Evolutionary conservation across 2,329 filamentous ascomycete species (phyloP).

Genomic region (Esteya vermicola): DNA sequence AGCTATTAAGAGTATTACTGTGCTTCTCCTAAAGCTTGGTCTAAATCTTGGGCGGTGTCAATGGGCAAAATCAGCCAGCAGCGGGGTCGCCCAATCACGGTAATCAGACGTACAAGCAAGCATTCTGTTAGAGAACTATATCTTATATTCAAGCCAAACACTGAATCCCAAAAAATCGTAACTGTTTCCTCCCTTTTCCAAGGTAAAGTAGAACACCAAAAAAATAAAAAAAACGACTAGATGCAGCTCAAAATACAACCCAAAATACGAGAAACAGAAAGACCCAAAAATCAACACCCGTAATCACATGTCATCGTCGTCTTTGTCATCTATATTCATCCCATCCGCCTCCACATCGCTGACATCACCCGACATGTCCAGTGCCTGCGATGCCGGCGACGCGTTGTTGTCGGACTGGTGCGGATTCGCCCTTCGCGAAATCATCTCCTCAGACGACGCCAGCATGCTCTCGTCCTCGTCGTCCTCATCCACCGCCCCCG

Average conservation of each 20-base stretch:
- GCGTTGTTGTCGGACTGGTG: slow-evolving; percentile 22
- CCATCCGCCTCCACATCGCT: slow-evolving; percentile 10
- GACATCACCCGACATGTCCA: slow-evolving; percentile 25
- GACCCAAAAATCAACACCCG: neutral
- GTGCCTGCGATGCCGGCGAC: slow-evolving; percentile 24
- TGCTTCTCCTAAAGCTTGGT: too few relatives aligned
- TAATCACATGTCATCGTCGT: neutral
- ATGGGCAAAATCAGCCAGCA: slow-evolving; percentile 8
- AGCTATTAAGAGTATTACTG: too few relatives aligned
- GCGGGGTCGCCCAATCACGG: too few relatives aligned
- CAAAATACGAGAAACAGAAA: neutral
- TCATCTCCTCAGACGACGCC: slow-evolving; percentile 15
- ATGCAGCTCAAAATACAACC: neutral
- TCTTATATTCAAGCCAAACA: too few relatives aligned
- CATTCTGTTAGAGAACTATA: too few relatives aligned
- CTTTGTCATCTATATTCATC: neutral
- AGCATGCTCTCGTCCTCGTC: slow-evolving; percentile 18
- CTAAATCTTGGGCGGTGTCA: slow-evolving; percentile 5
- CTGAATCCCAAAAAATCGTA: too few relatives aligned
- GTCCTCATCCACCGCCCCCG: slow-evolving; percentile 19
- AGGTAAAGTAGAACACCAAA: too few relatives aligned
- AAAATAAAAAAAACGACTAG: too few relatives aligned
- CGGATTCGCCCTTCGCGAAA: slow-evolving; percentile 20
- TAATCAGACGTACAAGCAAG: too few relatives aligned
- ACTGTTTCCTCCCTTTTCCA: neutral